Evolutionary conservation across 495 filamentous ascomycete genomes (phyloP).

Genomic region (Aspergillus asperescens): DNA sequence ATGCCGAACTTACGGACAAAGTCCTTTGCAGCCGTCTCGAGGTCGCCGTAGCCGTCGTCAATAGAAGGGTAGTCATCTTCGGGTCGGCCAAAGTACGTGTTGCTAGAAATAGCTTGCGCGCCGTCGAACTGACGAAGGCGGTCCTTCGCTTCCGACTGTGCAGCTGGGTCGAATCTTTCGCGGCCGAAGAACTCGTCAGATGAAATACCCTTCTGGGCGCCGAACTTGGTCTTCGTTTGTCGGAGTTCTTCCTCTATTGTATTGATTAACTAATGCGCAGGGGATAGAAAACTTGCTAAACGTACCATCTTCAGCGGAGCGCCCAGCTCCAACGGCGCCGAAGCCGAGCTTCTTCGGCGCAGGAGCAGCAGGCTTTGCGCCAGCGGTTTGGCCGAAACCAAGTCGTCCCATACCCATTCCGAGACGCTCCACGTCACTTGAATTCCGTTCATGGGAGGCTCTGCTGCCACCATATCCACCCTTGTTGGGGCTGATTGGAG

Average conservation of each 20-base stretch:
- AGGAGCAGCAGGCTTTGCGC: slow-evolving; percentile 55
- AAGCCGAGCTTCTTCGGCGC: slow-evolving; percentile 76
- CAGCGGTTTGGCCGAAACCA: slow-evolving; percentile 84
- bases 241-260: slow-evolving; percentile 36
- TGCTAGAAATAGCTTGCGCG: slow-evolving; percentile 85
- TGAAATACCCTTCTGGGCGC: slow-evolving; percentile 89
- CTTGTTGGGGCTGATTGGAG: slow-evolving; percentile 63
- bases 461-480: slow-evolving; percentile 54
- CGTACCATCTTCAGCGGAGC: slow-evolving; percentile 63
- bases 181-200: slow-evolving; percentile 98
- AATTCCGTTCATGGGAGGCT: slow-evolving; percentile 50
- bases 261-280: neutral
- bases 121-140: slow-evolving; percentile 90
- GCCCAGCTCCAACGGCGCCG: slow-evolving; percentile 71
- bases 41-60: slow-evolving; percentile 70
- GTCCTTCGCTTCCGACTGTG: slow-evolving; percentile 78
- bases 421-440: slow-evolving; percentile 78
- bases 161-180: slow-evolving; percentile 71
- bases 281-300: slow-evolving; percentile 7
- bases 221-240: slow-evolving; percentile 53
- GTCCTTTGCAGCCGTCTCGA: slow-evolving; percentile 90
- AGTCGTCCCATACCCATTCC: slow-evolving; percentile 86
- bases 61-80: slow-evolving; percentile 60
- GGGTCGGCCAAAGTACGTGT: slow-evolving; percentile 91
- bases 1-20: slow-evolving; percentile 91